Base-by-base conservation (phyloP, 805 yeast species). In the Kodamaea kakaduensis region DNA sequence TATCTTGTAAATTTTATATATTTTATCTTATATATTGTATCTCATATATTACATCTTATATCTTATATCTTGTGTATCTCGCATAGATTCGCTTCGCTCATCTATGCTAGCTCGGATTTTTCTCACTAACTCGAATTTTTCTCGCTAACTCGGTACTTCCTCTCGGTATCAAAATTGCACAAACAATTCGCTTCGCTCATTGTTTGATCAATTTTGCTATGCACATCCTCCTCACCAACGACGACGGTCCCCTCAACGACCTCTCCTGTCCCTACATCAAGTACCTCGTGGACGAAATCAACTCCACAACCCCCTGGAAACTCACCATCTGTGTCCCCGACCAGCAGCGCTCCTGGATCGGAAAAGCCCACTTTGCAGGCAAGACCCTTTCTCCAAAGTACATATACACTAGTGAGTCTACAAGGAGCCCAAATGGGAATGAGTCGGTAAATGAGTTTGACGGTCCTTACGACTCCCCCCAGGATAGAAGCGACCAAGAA, bases 281-380 rank as follows among this genome's bases (percentile, higher is more conserved):
- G 51, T 82, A 77, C 47, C 70, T 93, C 23, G 88, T 86, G 5
- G 82, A 82, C 43, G 84, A 85, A 31, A 68, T 89, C 30, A 54
- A 56, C 29, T 54, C 67, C 26, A 48, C 65, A 35, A 85, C 96
- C 5, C 78, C 85, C 53, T 90, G 97, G 97, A 76, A 83, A 17
- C 60, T 89, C 20, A 78, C 88, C 16, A 78, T 89, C 14, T 88
- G 82, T 17, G 81, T 93, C 3, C 98, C 98, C 9, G 73, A 78
- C 35, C 95, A 86, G 38, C 81, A 76, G 49, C 68, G 93, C 48
- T 89, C 97, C 9, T 93, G 98, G 98, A 90, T 88, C 38, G 96
- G 96, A 23, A 93, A 93, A 58, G 97, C 98, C 5, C 97, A 89
- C 64, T 78, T 93, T 51, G 94, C 94, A 0, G 90, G 87, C 5